Evolutionary conservation across 257 asterid genomes (phyloP).

Genomic region (Solanum bulbocastanum): DNA sequence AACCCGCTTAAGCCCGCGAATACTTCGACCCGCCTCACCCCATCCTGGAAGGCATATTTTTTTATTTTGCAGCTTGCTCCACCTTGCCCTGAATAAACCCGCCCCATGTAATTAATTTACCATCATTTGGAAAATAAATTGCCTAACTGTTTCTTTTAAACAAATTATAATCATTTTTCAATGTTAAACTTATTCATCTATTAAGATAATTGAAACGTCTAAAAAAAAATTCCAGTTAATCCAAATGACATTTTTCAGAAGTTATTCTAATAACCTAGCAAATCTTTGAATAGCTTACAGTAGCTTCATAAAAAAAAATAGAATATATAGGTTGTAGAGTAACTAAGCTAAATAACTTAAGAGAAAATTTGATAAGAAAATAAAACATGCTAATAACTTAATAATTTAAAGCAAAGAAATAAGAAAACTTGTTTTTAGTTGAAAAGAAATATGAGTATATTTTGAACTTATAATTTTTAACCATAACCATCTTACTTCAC

Average conservation of each 20-base stretch:
- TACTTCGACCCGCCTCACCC: too few species aligned
- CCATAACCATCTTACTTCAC: background rate
- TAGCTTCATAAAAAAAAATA: too few species aligned
- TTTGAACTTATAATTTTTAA: too few species aligned
- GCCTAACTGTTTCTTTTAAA: background rate
- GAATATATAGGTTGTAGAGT: background rate
- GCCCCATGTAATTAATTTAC: background rate
- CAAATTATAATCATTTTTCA: background rate
- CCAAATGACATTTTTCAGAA: background rate
- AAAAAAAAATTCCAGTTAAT: background rate
- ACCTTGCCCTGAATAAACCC: fast-evolving
- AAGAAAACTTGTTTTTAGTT: background rate
- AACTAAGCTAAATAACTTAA: background rate
- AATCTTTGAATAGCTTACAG: background rate
- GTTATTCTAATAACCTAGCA: background rate
- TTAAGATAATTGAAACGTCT: background rate
- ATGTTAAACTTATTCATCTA: background rate
- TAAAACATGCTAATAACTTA: background rate
- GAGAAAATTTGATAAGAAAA: background rate
- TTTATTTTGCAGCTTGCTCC: fast-evolving
- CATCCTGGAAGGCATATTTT: too few species aligned
- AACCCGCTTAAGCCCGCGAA: background rate
- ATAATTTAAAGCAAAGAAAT: background rate
- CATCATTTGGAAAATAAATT: background rate
- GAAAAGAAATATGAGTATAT: background rate